A percentile compares a stretch with the other conserved stretches of the same genome.
phyloP scores from a whole-genome alignment of 306 rosid genomes.

The Morella rubra region DNA sequence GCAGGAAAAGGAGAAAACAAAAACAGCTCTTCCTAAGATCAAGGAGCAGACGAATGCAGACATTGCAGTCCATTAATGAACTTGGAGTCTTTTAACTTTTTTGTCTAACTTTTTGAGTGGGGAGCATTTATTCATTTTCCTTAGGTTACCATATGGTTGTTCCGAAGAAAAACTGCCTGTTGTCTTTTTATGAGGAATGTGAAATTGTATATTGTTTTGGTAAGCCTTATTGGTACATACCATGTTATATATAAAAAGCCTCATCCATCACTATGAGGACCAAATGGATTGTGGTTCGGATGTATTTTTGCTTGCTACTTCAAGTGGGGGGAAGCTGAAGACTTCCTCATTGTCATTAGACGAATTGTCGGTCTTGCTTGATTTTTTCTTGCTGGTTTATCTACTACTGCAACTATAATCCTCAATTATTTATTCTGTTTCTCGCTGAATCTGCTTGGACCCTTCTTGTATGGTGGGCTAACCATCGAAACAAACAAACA shows the following conservation, averaged over 20 bases:
- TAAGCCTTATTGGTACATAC: conserved; percentile 56
- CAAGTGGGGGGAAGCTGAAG: background rate
- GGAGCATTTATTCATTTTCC: conserved; percentile 43
- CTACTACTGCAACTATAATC: background rate
- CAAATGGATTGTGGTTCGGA: background rate
- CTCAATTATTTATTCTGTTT: background rate
- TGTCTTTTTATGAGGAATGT: conserved; percentile 58
- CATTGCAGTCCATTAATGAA: conserved; percentile 66
- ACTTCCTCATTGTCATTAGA: background rate
- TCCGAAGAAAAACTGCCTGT: conserved; percentile 52
- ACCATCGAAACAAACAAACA: background rate
- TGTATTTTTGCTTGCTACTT: background rate
- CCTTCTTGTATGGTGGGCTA: background rate
- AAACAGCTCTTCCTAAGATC: conserved; percentile 41
- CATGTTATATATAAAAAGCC: conserved; percentile 48
- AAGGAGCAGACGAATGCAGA: conserved; percentile 54
- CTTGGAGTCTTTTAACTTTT: conserved; percentile 20
- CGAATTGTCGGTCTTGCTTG: background rate
- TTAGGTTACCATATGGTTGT: conserved; percentile 40
- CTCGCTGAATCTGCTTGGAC: background rate
- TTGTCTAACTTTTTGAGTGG: conserved; percentile 42
- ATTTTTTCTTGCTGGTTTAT: background rate
- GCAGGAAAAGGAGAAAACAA: conserved; percentile 41
- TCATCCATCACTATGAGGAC: conserved; percentile 41
- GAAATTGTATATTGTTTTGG: conserved; percentile 80